phyloP scores from a whole-genome alignment of 2,329 filamentous ascomycete species.

The Botrytis hyacinthi region DNA sequence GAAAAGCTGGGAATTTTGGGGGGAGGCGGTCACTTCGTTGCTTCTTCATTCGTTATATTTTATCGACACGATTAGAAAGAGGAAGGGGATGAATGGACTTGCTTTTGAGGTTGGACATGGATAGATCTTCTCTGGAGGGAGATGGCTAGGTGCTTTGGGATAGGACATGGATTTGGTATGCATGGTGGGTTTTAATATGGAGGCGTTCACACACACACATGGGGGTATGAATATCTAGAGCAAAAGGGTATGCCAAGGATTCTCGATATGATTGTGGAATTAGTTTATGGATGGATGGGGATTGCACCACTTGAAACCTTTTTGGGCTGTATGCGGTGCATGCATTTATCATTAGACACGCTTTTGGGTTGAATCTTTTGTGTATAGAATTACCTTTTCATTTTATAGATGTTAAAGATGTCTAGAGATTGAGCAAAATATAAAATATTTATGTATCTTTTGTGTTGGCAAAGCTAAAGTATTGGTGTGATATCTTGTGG shows the following conservation, averaged over 20 bases:
- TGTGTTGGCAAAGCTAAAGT: not conserved
- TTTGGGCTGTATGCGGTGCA: not conserved
- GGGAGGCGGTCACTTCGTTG: not conserved
- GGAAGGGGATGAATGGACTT: not conserved
- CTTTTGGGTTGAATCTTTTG: not conserved
- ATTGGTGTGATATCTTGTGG: not conserved
- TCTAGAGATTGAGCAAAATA: not conserved
- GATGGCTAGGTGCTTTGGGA: not conserved
- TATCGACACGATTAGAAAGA: not conserved
- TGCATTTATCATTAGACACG: not conserved
- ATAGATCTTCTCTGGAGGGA: not conserved
- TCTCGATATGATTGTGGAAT: not conserved
- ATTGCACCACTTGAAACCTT: not conserved
- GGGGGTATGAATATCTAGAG: not conserved
- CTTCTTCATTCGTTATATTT: not conserved
- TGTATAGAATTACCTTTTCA: not conserved
- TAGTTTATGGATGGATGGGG: not conserved
- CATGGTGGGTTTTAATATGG: not conserved
- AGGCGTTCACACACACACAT: not conserved
- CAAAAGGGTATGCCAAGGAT: slow-evolving; percentile 1
- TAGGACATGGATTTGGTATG: not conserved
- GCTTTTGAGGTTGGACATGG: not conserved
- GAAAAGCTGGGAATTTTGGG: not conserved
- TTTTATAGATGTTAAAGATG: not conserved
- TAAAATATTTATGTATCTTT: not conserved